Base-by-base conservation (phyloP, 352 stramenopile genomes). In the Phytophthora vignae region DNA sequence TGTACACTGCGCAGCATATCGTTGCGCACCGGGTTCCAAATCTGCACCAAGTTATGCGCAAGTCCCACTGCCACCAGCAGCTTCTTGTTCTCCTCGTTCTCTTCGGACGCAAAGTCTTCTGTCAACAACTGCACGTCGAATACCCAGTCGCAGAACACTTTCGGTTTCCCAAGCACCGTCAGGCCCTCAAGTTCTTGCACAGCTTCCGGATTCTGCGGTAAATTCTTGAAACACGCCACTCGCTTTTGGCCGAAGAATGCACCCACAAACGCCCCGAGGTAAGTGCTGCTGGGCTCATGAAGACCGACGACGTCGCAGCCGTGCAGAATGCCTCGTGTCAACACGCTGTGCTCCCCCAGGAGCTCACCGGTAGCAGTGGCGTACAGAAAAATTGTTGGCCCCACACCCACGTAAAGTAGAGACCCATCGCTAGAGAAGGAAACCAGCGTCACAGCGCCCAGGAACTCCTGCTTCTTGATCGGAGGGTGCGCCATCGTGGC, bases 161-260 rank as follows among this genome's bases (percentile, higher is more conserved):
- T 91, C 19, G 77, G 65, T 53, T 78, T 85, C 52, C 82, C 81
- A 19, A 91, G 31, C 9, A 74, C 69, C 22, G 56, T 19, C 8
- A 91, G 64, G 7, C 64, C n/a, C 27, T 74, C 59, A 48, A 49
- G n/a, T 29, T 8, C 67, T 53, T 6, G 67, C 48, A 31, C 63
- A 15, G 4, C 76, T 55, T 68, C 48, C 2, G 67, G 67, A 11
- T 67, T 82, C 60, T 92, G 76, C 1, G 87, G 87, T 2, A 95
- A 52, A 10, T 81, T 58, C 2, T 66, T 40, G 31, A 94, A 77
- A 57, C 87, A 90, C 4, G 81, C 74, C 11, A 94, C 77, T 33
- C 85, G 81, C 65, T 96, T 97, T 77, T 96, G 89, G 1, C 90
- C 90, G 40, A 91, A 95, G 64, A 94, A 94, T 14, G 87, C 84